Evolutionary conservation across 768 basidiomycete genomes (phyloP).

Genomic region (Suillus luteus): DNA sequence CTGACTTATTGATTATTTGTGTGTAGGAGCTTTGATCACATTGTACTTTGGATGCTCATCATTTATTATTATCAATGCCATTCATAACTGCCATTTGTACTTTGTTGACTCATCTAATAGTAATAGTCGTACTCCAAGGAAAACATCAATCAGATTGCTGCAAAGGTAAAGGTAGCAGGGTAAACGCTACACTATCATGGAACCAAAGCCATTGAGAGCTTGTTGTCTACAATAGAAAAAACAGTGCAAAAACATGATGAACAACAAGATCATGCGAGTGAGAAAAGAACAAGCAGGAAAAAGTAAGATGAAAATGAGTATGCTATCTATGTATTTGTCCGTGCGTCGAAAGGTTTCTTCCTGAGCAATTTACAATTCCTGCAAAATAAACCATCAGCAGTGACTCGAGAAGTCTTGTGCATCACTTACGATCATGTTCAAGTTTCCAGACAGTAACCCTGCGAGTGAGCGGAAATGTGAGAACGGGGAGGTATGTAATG

Average conservation of each 20-base stretch:
- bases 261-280: slow-evolving; percentile 1
- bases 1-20: background rate
- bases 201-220: background rate
- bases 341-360: background rate
- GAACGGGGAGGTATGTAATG: slow-evolving; percentile 15
- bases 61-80: background rate
- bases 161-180: background rate
- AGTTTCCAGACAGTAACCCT: slow-evolving; percentile 73
- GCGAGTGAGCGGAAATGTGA: slow-evolving; percentile 7
- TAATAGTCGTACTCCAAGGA: background rate
- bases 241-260: background rate
- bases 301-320: slow-evolving; percentile 1
- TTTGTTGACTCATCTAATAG: background rate
- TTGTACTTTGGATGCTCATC: background rate
- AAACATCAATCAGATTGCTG: background rate
- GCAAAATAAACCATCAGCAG: background rate
- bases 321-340: slow-evolving; percentile 2
- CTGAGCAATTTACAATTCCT: slow-evolving; percentile 3
- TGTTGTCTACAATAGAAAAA: background rate
- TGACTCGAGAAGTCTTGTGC: background rate
- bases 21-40: slow-evolving; percentile 16
- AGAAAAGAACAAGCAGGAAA: background rate
- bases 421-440: slow-evolving; percentile 67
- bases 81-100: background rate
- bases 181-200: background rate